phyloP scores from a whole-genome alignment of 1,139 yeast species.

The Torulaspora pretoriensis region DNA sequence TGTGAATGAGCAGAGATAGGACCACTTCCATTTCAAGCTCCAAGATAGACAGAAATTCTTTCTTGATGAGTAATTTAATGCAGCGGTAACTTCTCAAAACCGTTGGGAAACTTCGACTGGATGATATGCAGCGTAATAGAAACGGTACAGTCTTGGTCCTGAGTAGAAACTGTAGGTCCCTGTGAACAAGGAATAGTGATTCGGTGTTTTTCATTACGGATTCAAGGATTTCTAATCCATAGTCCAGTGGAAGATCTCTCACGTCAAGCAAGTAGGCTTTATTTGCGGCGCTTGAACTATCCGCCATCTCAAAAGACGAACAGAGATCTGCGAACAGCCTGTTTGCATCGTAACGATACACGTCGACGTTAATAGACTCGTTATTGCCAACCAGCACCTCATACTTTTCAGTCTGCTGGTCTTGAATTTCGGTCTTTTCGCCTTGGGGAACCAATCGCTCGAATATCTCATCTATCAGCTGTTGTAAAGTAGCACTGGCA shows the following conservation, averaged over 20 bases:
- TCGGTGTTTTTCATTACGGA: constrained; percentile 53
- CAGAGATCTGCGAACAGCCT: constrained; percentile 70
- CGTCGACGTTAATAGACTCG: constrained; percentile 43
- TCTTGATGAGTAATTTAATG: constrained; percentile 53
- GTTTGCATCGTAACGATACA: constrained; percentile 64
- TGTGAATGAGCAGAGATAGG: constrained; percentile 66
- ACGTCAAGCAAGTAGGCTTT: constrained; percentile 42
- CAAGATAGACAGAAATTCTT: constrained; percentile 53
- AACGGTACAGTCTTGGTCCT: constrained; percentile 71
- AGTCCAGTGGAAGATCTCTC: constrained; percentile 55
- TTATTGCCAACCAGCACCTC: constrained; percentile 46
- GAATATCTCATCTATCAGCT: constrained; percentile 68
- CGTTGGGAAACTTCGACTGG: constrained; percentile 58
- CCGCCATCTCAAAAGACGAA: constrained; percentile 50
- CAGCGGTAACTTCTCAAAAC: constrained; percentile 73
- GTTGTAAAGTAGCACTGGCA: constrained; percentile 90
- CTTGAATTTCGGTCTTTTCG: constrained; percentile 39
- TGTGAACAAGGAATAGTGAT: constrained; percentile 51
- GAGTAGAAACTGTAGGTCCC: constrained; percentile 61
- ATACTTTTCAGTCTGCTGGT: constrained; percentile 27
- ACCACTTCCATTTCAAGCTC: constrained; percentile 79
- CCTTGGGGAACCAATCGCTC: constrained; percentile 45
- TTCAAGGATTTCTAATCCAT: constrained; percentile 78
- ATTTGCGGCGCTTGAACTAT: constrained; percentile 19
- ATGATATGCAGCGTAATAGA: constrained; percentile 61